Evolutionary conservation across 2,329 filamentous ascomycete genomes (phyloP).

Genomic region (Fusarium cicatricum): DNA sequence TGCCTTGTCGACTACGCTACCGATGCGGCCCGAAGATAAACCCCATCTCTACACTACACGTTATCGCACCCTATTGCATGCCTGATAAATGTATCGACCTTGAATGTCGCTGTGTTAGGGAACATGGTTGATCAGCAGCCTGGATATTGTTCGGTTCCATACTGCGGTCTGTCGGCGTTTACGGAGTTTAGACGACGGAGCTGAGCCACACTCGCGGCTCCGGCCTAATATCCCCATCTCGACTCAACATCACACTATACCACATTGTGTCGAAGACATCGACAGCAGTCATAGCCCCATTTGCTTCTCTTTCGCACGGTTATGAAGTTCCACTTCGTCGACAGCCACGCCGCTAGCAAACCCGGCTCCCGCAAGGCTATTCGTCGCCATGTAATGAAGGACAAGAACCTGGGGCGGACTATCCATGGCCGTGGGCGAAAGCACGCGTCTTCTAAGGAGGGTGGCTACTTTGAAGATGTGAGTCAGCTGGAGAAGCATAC

Average conservation of each 20-base stretch:
- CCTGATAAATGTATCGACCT: background rate
- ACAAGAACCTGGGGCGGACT: conserved; percentile 32
- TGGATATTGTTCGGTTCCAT: background rate
- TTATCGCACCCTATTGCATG: background rate
- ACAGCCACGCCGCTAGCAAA: conserved; percentile 7
- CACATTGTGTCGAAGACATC: background rate
- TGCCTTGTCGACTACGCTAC: background rate
- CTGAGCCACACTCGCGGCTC: no score
- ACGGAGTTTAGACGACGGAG: conserved; percentile 20
- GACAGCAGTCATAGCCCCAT: background rate
- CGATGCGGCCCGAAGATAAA: background rate
- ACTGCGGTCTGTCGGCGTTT: conserved; percentile 26
- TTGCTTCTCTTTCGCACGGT: background rate
- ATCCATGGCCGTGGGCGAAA: conserved; percentile 30
- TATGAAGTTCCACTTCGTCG: conserved; percentile 36
- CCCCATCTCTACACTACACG: background rate
- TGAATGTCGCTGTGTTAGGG: background rate
- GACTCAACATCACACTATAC: background rate
- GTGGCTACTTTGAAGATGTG: background rate
- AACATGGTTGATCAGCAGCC: background rate
- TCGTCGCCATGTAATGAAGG: conserved; percentile 39
- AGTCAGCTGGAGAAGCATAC: background rate
- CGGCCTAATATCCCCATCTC: no score
- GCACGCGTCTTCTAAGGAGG: conserved; percentile 9
- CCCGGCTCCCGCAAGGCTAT: conserved; percentile 24